These are phyloP conservation scores for Mycena albidolilacea DNA, from an alignment of 768 basidiomycete species.

Conservation along the genomic window DNA sequence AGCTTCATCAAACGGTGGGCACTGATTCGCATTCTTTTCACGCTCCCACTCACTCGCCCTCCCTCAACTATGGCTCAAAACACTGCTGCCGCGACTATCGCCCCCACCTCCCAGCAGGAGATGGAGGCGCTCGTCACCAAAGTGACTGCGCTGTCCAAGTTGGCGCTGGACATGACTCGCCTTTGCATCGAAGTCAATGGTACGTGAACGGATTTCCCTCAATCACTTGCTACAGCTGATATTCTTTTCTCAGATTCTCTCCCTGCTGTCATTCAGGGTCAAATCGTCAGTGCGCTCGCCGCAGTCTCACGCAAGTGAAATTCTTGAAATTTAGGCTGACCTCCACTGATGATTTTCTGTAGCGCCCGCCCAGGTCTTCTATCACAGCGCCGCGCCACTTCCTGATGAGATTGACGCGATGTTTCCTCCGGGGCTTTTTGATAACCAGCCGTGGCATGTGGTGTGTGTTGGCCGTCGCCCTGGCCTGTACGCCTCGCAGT, in stretches of 20 bases:
- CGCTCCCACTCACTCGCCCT: no score
- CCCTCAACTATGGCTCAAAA: no score
- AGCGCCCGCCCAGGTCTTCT: background rate
- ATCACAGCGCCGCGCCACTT: background rate
- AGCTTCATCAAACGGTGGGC: no score
- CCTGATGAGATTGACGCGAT: background rate
- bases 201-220: background rate
- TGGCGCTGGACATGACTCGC: conserved; percentile 1
- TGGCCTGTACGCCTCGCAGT: background rate
- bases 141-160: background rate
- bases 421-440: background rate
- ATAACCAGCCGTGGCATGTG: background rate
- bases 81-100: background rate
- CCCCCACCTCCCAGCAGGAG: conserved; percentile 9
- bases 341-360: background rate
- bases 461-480: background rate
- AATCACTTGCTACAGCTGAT: background rate
- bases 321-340: no score
- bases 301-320: background rate
- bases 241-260: background rate
- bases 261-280: background rate
- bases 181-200: conserved; percentile 8
- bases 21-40: no score
- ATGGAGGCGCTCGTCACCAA: conserved; percentile 11
- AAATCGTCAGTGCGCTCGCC: background rate